Base-by-base conservation (phyloP, 1,284 basidiomycete species). In the Laetiporus sulphureus region DNA sequence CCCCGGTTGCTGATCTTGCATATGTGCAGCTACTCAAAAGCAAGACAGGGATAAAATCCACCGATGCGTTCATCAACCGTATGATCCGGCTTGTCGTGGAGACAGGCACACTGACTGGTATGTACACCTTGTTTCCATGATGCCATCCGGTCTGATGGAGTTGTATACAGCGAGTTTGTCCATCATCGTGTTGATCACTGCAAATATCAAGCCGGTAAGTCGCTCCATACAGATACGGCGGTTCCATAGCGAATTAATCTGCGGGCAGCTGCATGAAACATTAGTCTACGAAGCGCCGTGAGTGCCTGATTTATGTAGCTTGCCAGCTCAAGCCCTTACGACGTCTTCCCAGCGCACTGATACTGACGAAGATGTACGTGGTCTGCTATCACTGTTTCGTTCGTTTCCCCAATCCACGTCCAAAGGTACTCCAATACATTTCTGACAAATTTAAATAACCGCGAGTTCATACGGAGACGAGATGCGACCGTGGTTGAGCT, bases 41-140 rank as follows among this genome's bases (percentile, higher is more conserved):
- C 16, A 51, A 49, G 35, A 43, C 36, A n/a, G 47, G 47, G 3
- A 36, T 51, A 5, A 24, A 22, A 20, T 27, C 30, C 8, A 47
- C 47, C 4, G 46, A 53, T 21, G 38, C 38, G 11, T 19, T 51
- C n/a, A 41, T 55, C 31, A 46, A 47, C 22, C 29, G 40, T 10
- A 34, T 55, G 18, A 35, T 48, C 5, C 21, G 44, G 16, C 41
- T 53, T 8, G 42, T 41, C 3, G 40, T 55, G 4, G 53, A 53
- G 45, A 46, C 49, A 4, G 51, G 53, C 10, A 44, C 41, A 6
- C 18, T 52, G 5, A 54, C 51, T 8, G 51, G 51, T 46, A 42
- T 16, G 49, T 31, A 11, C 12, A 13, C 13, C 15, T 12, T 7
- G 19, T n/a, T 30, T 12, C 12, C 19, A 7, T 25, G 31, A n/a